A percentile compares a stretch with the other conserved stretches of the same genome.
phyloP scores from a whole-genome alignment of 2,329 filamentous ascomycete species.

The Penicillium sp. region DNA sequence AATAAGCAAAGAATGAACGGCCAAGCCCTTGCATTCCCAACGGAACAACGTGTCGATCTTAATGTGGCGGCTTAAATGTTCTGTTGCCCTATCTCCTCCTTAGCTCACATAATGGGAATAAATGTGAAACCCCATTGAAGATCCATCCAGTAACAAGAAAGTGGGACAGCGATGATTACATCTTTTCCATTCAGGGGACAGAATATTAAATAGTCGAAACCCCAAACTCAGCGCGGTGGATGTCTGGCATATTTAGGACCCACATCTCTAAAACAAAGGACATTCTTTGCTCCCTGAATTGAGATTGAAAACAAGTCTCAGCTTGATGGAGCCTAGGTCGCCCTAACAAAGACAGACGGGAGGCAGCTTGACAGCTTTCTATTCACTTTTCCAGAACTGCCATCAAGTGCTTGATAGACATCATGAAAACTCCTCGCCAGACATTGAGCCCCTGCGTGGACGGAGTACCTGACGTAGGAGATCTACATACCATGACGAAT shows the following conservation, averaged over 20 bases:
- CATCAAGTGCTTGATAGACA: not conserved
- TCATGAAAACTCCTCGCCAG: not conserved
- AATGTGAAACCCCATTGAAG: not conserved
- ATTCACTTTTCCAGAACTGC: not conserved
- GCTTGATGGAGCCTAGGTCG: not conserved
- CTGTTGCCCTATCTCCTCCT: not conserved
- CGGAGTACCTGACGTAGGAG: not conserved
- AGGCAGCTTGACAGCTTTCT: not conserved
- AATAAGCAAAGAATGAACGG: constrained; percentile 6
- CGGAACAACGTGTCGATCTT: constrained; percentile 1
- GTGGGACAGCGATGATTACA: not conserved
- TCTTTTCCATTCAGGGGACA: constrained; percentile 1
- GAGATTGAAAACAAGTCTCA: not conserved
- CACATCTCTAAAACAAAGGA: constrained; percentile 1
- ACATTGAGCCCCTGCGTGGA: not conserved
- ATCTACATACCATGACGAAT: constrained; percentile 5
- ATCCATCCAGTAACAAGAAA: not conserved
- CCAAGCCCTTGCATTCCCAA: constrained; percentile 2
- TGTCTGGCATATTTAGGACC: constrained; percentile 1
- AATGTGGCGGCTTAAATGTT: constrained; percentile 3
- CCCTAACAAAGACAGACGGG: not conserved
- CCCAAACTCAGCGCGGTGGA: constrained; percentile 1
- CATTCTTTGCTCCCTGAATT: constrained; percentile 1
- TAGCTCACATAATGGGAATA: not conserved
- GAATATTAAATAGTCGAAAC: constrained; percentile 1